Evolutionary conservation across 2,329 filamentous ascomycete species (phyloP), one percentile per base, ranked within the genome.

Genomic region (Nemania sp.): DNA sequence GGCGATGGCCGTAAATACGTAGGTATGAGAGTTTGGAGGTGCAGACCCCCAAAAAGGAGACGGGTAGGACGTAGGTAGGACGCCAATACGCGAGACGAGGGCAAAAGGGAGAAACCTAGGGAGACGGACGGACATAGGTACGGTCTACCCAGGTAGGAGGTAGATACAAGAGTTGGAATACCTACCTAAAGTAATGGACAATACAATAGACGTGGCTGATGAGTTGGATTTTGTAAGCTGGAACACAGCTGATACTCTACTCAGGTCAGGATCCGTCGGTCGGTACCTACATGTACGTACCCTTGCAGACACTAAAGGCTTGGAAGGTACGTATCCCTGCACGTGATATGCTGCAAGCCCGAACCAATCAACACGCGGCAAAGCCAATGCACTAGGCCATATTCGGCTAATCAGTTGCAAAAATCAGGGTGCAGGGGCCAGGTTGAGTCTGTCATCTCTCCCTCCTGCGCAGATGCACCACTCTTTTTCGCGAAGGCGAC

Each of bases 401-500:
- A 5, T 67, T 2, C 10, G 54, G 68, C 62, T 70, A 70, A 56
- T 45, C 27, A n/a, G 32, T 41, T 53, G 45, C 26, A 35, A 66
- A 67, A 57, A 43, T 27, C 49, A 62, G 65, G 70, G 62, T 63
- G 65, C 64, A 65, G 35, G 70, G 62, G 55, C 65, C 62, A 67
- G 65, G 62, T 68, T 66, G 64, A 70, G 49, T 64, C 63, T 67
- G 65, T 68, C 66, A 64, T 66, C 66, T 64, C 66, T 55, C 63
- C 60, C 66, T 64, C 66, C 59, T 45, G 59, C 66, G 63, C 63
- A 59, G 54, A 64, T 67, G 69, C 69, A 71, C 69, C 69, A 70
- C 67, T 72, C 64, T 72, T 71, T 72, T 70, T 71, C 71, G 71
- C 67, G 71, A 73, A 70, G 71, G 69, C 63, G 59, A 73, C 71